phyloP scores from a whole-genome alignment of 2,329 filamentous ascomycete species.

The Teratosphaeria epicoccoides region DNA sequence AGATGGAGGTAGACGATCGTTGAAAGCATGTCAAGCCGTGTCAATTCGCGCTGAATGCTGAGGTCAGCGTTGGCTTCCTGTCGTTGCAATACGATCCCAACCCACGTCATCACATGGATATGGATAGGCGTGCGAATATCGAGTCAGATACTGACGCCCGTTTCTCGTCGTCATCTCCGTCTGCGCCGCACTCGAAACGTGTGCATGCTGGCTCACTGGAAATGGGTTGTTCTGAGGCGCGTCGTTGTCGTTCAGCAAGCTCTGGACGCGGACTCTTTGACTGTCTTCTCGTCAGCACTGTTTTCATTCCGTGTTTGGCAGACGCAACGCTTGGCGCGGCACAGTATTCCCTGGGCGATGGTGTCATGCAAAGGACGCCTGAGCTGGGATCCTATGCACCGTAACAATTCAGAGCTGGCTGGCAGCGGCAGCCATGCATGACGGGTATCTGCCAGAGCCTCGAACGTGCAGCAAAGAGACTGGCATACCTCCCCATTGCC shows the following conservation, averaged over 20 bases:
- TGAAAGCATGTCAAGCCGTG: conserved; percentile 1
- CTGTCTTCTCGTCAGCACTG: neutral
- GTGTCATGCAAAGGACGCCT: neutral
- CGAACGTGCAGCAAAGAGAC: neutral
- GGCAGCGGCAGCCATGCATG: too few species aligned
- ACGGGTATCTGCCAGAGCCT: neutral
- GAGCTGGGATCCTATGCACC: too few species aligned
- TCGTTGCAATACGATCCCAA: neutral
- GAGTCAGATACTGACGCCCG: neutral
- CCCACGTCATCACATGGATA: conserved; percentile 2
- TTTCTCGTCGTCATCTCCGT: neutral
- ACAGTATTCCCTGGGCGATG: neutral
- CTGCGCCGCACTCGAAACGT: neutral
- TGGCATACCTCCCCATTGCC: neutral
- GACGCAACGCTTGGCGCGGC: neutral
- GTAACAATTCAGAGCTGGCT: too few species aligned
- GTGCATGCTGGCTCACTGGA: neutral
- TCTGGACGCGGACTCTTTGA: neutral
- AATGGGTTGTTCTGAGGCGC: neutral
- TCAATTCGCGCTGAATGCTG: neutral
- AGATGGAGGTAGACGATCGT: neutral
- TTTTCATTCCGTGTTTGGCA: neutral
- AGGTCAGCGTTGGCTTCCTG: neutral
- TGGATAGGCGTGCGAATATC: neutral
- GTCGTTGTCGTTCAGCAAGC: neutral